Evolutionary conservation across 2,329 filamentous ascomycete species (phyloP).

Genomic region (Chrysoporthe cubensis): DNA sequence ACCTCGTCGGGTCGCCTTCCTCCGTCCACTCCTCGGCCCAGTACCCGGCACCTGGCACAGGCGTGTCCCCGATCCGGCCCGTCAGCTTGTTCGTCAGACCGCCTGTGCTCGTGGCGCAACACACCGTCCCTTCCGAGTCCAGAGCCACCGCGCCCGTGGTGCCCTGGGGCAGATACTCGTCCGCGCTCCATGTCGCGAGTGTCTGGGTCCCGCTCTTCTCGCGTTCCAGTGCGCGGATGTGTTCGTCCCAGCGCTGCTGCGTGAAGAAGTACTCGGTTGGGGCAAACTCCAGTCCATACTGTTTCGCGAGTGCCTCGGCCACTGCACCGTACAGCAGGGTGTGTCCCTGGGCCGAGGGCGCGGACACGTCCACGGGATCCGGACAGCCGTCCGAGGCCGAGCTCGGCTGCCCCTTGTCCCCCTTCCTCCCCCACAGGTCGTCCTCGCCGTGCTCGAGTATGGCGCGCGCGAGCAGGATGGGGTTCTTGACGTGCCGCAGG

Average conservation of each 20-base stretch:
- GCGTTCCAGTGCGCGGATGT: slow-evolving; percentile 55
- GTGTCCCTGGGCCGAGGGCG: slow-evolving; percentile 68
- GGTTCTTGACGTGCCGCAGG: slow-evolving; percentile 75
- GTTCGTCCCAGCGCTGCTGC: slow-evolving; percentile 72
- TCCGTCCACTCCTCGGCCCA: slow-evolving; percentile 86
- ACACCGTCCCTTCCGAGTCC: slow-evolving; percentile 75
- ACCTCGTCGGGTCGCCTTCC: slow-evolving; percentile 41
- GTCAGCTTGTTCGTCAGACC: slow-evolving; percentile 89
- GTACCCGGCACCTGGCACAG: slow-evolving; percentile 80
- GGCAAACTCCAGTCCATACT: slow-evolving; percentile 73
- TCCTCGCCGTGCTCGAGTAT: slow-evolving; percentile 70
- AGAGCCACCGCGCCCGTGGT: slow-evolving; percentile 84
- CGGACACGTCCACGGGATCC: slow-evolving; percentile 38
- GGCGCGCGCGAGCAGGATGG: slow-evolving; percentile 72
- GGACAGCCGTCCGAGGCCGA: slow-evolving; percentile 35
- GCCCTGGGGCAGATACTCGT: slow-evolving; percentile 77
- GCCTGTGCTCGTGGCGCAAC: slow-evolving; percentile 69
- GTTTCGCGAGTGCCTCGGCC: slow-evolving; percentile 69
- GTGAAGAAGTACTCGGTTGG: slow-evolving; percentile 78
- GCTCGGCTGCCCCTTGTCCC: slow-evolving; percentile 32
- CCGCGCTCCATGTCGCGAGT: slow-evolving; percentile 58
- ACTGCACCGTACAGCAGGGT: slow-evolving; percentile 69
- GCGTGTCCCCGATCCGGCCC: slow-evolving; percentile 84
- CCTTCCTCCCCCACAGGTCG: slow-evolving; percentile 50
- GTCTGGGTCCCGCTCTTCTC: slow-evolving; percentile 46